Evolutionary conservation across 306 rosid species (phyloP), one percentile per base, ranked within the genome.

Genomic region (Ormosia emarginata): DNA sequence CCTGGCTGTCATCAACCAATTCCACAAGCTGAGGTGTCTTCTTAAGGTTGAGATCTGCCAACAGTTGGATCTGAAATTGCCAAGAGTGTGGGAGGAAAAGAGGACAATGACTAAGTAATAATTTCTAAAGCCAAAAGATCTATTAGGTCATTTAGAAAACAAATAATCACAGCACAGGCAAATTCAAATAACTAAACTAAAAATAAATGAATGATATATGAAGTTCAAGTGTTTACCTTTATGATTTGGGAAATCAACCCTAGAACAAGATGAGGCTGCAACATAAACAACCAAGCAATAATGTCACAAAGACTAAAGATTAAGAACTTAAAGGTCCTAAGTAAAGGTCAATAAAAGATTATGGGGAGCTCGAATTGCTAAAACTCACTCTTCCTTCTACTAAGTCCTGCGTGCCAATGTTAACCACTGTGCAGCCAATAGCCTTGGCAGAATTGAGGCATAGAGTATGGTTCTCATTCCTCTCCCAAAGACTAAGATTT

Each of bases 401-500:
- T 55, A 96, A 89, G 86, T 96, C 99, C 84, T 93, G 97, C 7
- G 91, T 75, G 14, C 99, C 99, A 34, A 96, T 96, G 85, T 96
- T 96, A 52, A 96, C 99, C 61, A 96, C 98, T 0, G 97, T 96
- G 88, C 99, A 96, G 85, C 99, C 99, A 71, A 96, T 96, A 24
- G 99, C 99, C 97, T 93, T 96, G 50, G 99, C 98, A 64, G 99
- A 96, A 90, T 96, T 96, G 79, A 96, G 97, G 87, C 99, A 93
- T 34, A 96, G 92, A 55, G 97, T 96, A 74, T 96, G 99, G 75
- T 96, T 96, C 78, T 96, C 99, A 84, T 93, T 96, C 87, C 92
- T 91, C 85, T 96, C 98, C 99, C 99, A 96, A 30, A 90, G 97
- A 82, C 85, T 92, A 78, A 85, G 90, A 49, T 81, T 75, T 39